Percentiles rank a stretch among this genome's conserved stretches.
Conservation (phyloP, 73 alveolate genomes). For the Symbiodinium pilosum region DNA sequence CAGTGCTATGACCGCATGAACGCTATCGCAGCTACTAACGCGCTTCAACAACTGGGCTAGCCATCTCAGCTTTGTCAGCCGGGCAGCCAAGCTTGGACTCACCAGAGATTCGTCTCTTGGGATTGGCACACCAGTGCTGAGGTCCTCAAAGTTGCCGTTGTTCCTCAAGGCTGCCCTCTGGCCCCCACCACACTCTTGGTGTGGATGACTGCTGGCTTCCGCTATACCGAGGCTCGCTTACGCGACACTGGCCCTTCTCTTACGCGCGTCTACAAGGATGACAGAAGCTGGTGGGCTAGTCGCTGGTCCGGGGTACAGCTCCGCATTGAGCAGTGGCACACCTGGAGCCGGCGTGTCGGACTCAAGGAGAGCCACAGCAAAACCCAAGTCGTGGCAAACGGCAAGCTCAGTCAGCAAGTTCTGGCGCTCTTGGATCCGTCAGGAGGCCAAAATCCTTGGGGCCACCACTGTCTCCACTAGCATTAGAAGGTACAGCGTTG, state of each 20-base stretch:
- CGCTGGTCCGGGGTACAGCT: background rate
- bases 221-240: background rate
- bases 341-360: background rate
- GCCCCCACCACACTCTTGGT: background rate
- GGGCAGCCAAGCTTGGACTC: background rate
- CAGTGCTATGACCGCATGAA: background rate
- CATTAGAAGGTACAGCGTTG: background rate
- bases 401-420: background rate
- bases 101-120: background rate
- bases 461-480: background rate
- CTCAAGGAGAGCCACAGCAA: background rate
- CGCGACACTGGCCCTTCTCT: background rate
- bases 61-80: background rate
- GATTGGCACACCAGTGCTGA: background rate
- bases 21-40: background rate
- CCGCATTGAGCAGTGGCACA: background rate
- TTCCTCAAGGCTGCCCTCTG: background rate
- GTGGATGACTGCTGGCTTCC: background rate
- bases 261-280: background rate
- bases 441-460: background rate
- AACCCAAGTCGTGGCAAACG: background rate
- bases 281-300: background rate
- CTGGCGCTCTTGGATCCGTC: background rate
- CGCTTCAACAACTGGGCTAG: background rate
- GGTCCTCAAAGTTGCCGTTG: background rate